phyloP scores from a whole-genome alignment of 805 yeast genomes.

The Cyberlindnera maritima region DNA sequence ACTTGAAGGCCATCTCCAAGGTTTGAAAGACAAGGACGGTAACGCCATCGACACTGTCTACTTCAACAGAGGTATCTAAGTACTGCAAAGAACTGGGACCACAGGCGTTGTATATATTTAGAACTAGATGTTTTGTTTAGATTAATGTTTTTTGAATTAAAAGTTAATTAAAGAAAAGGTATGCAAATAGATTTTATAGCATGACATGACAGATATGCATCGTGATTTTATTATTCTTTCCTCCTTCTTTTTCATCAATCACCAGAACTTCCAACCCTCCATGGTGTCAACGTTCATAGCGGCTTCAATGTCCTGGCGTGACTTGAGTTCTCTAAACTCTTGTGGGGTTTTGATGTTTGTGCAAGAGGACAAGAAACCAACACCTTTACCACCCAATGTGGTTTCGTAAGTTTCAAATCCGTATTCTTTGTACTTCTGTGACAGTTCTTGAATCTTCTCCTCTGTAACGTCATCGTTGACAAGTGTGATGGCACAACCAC shows the following conservation, averaged over 20 bases:
- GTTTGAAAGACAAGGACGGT: slow-evolving; percentile 62
- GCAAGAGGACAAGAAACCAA: slow-evolving; percentile 43
- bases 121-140: too few species aligned
- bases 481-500: slow-evolving; percentile 95
- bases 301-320: slow-evolving; percentile 47
- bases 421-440: slow-evolving; percentile 34
- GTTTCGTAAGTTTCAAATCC: slow-evolving; percentile 80
- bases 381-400: slow-evolving; percentile 87
- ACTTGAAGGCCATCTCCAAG: slow-evolving; percentile 64
- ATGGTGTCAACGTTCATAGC: slow-evolving; percentile 42
- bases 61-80: slow-evolving; percentile 90
- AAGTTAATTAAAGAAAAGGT: too few species aligned
- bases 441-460: slow-evolving; percentile 34
- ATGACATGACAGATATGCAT: not conserved
- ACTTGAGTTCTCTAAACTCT: slow-evolving; percentile 36
- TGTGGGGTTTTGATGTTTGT: slow-evolving; percentile 27
- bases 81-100: not conserved
- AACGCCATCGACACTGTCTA: slow-evolving; percentile 55
- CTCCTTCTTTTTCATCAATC: too few species aligned
- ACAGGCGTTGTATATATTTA: not conserved
- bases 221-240: too few species aligned
- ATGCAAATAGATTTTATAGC: too few species aligned
- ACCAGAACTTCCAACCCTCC: slow-evolving; percentile 64
- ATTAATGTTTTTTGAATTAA: too few species aligned
- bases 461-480: slow-evolving; percentile 41